Evolutionary conservation across 1,284 basidiomycete species (phyloP).

Genomic region (Moesziomyces parantarcticus): DNA sequence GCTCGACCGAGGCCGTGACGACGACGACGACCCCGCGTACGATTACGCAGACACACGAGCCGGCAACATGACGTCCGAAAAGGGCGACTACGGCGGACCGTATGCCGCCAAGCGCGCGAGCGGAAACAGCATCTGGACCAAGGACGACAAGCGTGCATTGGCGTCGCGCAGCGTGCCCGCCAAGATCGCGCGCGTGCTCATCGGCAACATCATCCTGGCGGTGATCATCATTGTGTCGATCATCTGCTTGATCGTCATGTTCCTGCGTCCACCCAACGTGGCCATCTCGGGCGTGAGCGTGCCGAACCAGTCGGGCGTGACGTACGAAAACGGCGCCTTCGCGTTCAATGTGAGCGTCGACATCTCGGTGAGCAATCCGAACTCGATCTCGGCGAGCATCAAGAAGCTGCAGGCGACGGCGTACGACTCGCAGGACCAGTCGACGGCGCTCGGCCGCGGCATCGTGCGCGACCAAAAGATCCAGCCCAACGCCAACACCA

Average conservation of each 20-base stretch:
- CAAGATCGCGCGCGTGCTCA: constrained; percentile 57
- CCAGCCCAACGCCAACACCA: constrained; percentile 75
- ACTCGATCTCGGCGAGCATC: constrained; percentile 61
- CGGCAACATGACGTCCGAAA: constrained; percentile 27
- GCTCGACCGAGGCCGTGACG: constrained; percentile 8
- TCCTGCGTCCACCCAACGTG: constrained; percentile 63
- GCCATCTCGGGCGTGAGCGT: constrained; percentile 48
- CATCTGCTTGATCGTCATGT: constrained; percentile 59
- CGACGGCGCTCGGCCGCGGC: constrained; percentile 54
- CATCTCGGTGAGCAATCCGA: constrained; percentile 63
- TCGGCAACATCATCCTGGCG: constrained; percentile 56
- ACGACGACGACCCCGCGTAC: constrained; percentile 7
- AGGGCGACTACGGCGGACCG: constrained; percentile 19
- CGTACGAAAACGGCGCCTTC: constrained; percentile 45
- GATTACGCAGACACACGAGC: constrained; percentile 14
- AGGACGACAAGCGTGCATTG: constrained; percentile 58
- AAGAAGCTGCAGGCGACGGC: constrained; percentile 54
- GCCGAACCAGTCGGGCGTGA: constrained; percentile 37
- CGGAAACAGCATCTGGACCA: constrained; percentile 61
- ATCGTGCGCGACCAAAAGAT: constrained; percentile 74
- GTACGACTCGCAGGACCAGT: constrained; percentile 48
- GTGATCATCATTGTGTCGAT: constrained; percentile 57
- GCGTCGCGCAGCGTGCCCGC: constrained; percentile 45
- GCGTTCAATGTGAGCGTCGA: constrained; percentile 58
- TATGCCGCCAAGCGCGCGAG: constrained; percentile 39